Conservation (phyloP, 768 basidiomycete species). For the Calocybe indica region DNA sequence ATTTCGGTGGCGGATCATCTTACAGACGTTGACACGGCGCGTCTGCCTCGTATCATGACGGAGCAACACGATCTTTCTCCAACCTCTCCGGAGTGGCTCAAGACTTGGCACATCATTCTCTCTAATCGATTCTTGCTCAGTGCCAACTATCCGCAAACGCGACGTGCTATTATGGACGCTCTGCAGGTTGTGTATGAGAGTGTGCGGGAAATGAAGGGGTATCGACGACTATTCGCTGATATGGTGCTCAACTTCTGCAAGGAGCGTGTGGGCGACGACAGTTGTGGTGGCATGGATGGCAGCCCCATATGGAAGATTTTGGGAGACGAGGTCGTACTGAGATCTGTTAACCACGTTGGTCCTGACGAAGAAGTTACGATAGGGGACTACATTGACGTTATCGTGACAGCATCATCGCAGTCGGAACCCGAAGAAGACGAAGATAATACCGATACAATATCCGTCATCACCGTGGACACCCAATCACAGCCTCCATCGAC, state of each 20-base stretch:
- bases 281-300: slow-evolving; percentile 24
- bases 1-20: slow-evolving; percentile 65
- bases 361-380: slow-evolving; percentile 17
- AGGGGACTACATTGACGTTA: slow-evolving; percentile 29
- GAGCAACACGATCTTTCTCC: slow-evolving; percentile 67
- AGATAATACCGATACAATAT: slow-evolving; percentile 36
- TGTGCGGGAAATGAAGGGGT: slow-evolving; percentile 63
- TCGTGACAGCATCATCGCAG: slow-evolving; percentile 32
- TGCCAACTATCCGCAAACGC: slow-evolving; percentile 42
- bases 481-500: slow-evolving; percentile 28
- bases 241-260: slow-evolving; percentile 45
- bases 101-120: slow-evolving; percentile 57
- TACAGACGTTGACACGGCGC: slow-evolving; percentile 60
- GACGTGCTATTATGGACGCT: slow-evolving; percentile 49
- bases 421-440: slow-evolving; percentile 32
- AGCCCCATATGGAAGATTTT: slow-evolving; percentile 53
- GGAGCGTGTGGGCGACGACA: slow-evolving; percentile 16
- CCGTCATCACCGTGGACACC: slow-evolving; percentile 30
- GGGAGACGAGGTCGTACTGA: slow-evolving; percentile 62
- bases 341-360: slow-evolving; percentile 35
- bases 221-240: slow-evolving; percentile 48
- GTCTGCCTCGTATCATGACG: slow-evolving; percentile 55
- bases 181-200: slow-evolving; percentile 56
- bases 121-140: slow-evolving; percentile 40
- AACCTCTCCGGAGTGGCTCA: slow-evolving; percentile 65